phyloP scores from a whole-genome alignment of 1,139 yeast genomes.

The Debaryomyces coudertii region DNA sequence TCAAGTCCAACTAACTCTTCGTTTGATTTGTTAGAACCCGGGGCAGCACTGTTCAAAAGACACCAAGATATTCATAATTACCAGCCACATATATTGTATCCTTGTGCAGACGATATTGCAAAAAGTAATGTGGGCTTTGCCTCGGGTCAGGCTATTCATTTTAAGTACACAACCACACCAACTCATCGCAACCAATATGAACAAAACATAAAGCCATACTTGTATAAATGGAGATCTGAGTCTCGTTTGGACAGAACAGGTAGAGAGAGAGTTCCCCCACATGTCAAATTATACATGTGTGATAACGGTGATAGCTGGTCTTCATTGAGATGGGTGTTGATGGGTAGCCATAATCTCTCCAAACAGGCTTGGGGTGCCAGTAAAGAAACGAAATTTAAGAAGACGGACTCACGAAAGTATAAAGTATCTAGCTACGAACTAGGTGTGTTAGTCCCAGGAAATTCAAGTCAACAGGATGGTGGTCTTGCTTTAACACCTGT shows the following conservation, averaged over 20 bases:
- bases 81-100: constrained; percentile 54
- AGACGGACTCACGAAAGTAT: constrained; percentile 23
- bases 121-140: constrained; percentile 45
- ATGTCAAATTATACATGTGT: constrained; percentile 42
- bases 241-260: constrained; percentile 26
- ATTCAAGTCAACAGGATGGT: constrained; percentile 18
- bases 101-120: constrained; percentile 54
- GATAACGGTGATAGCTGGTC: constrained; percentile 53
- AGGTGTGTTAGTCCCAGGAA: constrained; percentile 51
- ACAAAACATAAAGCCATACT: constrained; percentile 40
- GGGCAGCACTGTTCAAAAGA: constrained; percentile 24
- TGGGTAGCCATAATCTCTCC: constrained; percentile 69
- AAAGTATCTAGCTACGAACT: constrained; percentile 54
- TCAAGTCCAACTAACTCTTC: constrained; percentile 14
- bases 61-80: constrained; percentile 37
- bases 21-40: constrained; percentile 32
- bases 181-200: constrained; percentile 30
- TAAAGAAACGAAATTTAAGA: constrained; percentile 19
- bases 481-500: constrained; percentile 34
- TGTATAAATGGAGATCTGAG: constrained; percentile 33
- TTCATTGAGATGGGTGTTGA: constrained; percentile 60
- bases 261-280: constrained; percentile 42
- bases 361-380: constrained; percentile 74
- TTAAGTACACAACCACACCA: constrained; percentile 34
- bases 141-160: constrained; percentile 62